Evolutionary conservation across 192 early-diverging fungal genomes (phyloP), one percentile per base, ranked within the genome.

Genomic region (Coemansia sp.): DNA sequence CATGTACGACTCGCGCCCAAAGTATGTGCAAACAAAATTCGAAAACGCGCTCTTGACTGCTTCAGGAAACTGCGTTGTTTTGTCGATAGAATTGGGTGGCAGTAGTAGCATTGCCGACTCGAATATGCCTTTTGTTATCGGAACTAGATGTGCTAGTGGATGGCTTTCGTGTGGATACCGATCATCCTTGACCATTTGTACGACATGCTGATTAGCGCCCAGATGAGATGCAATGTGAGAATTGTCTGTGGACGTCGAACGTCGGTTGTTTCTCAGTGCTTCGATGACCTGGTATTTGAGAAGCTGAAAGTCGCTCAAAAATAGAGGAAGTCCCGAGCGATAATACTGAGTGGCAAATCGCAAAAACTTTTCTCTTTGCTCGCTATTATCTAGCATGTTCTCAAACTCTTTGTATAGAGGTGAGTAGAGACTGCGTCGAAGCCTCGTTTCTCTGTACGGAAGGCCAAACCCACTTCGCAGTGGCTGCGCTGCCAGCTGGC

Each of bases 41-140:
- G 67, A 32, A 49, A 79, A 69, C 19, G 39, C 41, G 45, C 54
- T 69, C 50, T 64, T 73, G 17, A 70, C 64, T 2, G 54, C 67
- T 25, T 79, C 70, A 3, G 76, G 76, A 27, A 79, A 70, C 38
- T 14, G 52, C 5, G 76, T 73, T 35, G 9, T 56, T 32, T 70
- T 39, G 60, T 70, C 60, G 19, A 79, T 29, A 21, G 64, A 15
- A 24, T 25, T 35, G 2, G 55, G 51, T 8, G 76, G 70, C 51
- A 79, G 64, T 9, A 69, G 45, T 15, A 65, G 47, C 60, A 69
- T 59, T 12, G 70, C 67, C 24, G 76, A 79, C 38, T 79, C 76
- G n/a, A 70, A 50, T 51, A 79, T 73, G 12, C 76, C 76, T 10
- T 66, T 68, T 47, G 70, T 73, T n/a, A 79, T 54, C 22, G 76